Base-by-base conservation (phyloP, 208 protist genomes). In the Acanthamoeba castellanii region DNA sequence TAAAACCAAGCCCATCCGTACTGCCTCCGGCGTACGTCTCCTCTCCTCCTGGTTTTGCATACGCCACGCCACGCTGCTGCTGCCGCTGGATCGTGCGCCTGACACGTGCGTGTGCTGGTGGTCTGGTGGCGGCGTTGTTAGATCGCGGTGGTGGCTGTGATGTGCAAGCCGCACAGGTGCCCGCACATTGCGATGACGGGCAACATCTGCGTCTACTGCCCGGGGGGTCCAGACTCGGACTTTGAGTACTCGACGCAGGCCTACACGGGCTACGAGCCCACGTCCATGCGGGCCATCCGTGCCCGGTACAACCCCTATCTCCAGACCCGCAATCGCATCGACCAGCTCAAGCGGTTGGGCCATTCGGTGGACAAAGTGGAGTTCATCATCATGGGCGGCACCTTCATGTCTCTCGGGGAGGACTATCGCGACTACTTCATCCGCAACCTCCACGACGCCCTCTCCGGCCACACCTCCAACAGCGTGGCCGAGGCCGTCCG, bases 371-470 rank as follows among this genome's bases (percentile, higher is more conserved):
- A 98, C 92, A 98, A 98, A 82, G 96, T 99, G 20, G 99, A 99
- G 97, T 99, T 99, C 68, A 98, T 99, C 47, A 97, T 99, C 89
- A 99, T 99, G 97, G 99, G 99, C 42, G 99, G 99, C 52, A 99
- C 99, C 30, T 99, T 99, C 97, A 99, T 99, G 97, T 99, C 98
- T 93, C 98, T 99, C 37, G 97, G 98, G 20, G 74, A 96, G 25
- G 96, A 97, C 3, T 99, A 99, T 96, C 96, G 99, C 37, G 98
- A 99, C 52, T 97, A 95, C 55, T 99, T 99, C 94, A 98, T 99
- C 68, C 96, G 95, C 66, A 98, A 98, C 82, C 96, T 99, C 32
- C 98, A 98, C 90, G 98, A 98, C 95, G 98, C 98, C 52, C 95
- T 99, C 11, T 97, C 96, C 1, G 98, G 98, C 16, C 98, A 98